Evolutionary conservation across 2,329 filamentous ascomycete species (phyloP), one percentile per base, ranked within the genome.

Genomic region (Diaporthe citriasiana): DNA sequence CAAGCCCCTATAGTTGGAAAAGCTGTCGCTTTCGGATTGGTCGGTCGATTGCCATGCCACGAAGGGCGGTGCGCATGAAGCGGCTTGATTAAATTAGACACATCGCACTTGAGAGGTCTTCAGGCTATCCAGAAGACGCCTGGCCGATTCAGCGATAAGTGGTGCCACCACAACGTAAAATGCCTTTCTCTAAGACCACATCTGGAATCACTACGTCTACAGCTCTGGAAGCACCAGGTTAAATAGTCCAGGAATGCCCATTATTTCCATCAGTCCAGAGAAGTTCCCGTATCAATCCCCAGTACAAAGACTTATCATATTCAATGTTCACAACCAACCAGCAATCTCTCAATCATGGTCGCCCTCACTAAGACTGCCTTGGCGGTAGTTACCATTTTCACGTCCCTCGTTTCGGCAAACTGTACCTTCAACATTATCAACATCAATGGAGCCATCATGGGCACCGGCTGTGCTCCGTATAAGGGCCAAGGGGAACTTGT

Each of bases 331-430:
- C 56, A 60, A 60, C 35, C n/a, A 17, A 42, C 12, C 56, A 42
- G n/a, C 35, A 60, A 40, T 8, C 33, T 59, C 35, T 60, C 56
- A 60, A 42, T 42, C 56, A 60, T 60, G 56, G 56, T 60, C 22
- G 4, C n/a, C 56, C 42, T 60, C 56, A 35, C 35, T 10, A 60
- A 42, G 56, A 60, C 35, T 42, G 56, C 56, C 35, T 42, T 60
- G 10, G 56, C 56, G n/a, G 56, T n/a, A 42, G 27, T 60, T 60
- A 19, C 56, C 35, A 22, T 60, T 60, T 40, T 60, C n/a, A 60
- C 56, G 35, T 25, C 56, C 12, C 35, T 60, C 35, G 56, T 60
- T 42, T 60, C 56, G 56, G 56, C 56, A 60, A 35, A 42, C 35
- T 60, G 56, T 27, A 35, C 12, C 15, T 60, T 60, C 35, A 60